These are phyloP conservation scores for Ogataea paraovalis DNA, from an alignment of 805 yeast genomes.

Conservation along the genomic window DNA sequence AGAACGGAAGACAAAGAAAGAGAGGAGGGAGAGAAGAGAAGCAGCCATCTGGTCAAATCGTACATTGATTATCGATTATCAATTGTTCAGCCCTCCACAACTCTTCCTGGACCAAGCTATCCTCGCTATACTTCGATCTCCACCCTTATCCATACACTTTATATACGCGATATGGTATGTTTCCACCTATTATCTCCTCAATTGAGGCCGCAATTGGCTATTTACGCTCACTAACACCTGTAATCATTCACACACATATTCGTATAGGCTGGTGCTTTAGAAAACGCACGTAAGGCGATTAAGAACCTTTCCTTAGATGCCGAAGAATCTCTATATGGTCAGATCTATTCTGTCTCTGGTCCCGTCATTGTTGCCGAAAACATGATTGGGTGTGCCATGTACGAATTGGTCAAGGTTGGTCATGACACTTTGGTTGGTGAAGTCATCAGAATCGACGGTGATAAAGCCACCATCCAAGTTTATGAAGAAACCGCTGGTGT, in stretches of 20 bases:
- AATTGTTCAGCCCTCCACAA: neutral
- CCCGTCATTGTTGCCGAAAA: constrained; percentile 97
- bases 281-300: constrained; percentile 93
- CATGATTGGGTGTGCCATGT: constrained; percentile 99
- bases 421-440: constrained; percentile 97
- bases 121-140: neutral
- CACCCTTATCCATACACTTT: neutral
- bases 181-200: neutral
- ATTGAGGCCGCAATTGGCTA: neutral
- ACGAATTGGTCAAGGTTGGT: constrained; percentile 97
- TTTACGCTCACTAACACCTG: neutral
- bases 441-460: constrained; percentile 94
- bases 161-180: constrained; percentile 2
- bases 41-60: neutral
- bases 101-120: neutral
- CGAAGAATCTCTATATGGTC: constrained; percentile 78
- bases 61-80: neutral
- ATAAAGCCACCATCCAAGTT: constrained; percentile 97
- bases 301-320: constrained; percentile 77
- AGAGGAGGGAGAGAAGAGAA: neutral
- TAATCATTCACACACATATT: neutral
- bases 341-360: constrained; percentile 92
- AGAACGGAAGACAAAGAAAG: too few relatives aligned
- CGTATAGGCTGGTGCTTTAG: constrained; percentile 85
- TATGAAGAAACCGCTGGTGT: constrained; percentile 99